phyloP scores from a whole-genome alignment of 768 basidiomycete species.

The Amanita brunnescens region DNA sequence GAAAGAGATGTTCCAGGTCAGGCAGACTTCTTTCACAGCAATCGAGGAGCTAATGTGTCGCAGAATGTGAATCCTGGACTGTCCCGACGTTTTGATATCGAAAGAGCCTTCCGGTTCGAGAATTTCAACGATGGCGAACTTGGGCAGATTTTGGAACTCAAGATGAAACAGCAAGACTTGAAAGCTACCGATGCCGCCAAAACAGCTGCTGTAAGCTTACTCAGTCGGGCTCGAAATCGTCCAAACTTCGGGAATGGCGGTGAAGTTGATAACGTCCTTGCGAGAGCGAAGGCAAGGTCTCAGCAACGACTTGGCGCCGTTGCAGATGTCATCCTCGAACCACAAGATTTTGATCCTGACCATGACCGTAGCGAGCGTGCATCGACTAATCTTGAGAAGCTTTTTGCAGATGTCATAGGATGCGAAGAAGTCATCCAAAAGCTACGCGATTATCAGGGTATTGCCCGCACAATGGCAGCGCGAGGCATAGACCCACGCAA shows the following conservation, averaged over 20 bases:
- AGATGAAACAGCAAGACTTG: constrained; percentile 50
- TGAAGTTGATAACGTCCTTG: constrained; percentile 53
- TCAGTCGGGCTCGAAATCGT: constrained; percentile 33
- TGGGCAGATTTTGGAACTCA: constrained; percentile 40
- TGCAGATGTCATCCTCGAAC: constrained; percentile 42
- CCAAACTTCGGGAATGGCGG: constrained; percentile 63
- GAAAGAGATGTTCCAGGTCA: constrained; percentile 67
- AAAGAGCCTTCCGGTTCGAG: constrained; percentile 60
- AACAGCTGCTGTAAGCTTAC: constrained; percentile 40
- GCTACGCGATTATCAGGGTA: constrained; percentile 43
- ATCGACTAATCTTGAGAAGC: constrained; percentile 37
- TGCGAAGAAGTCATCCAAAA: constrained; percentile 43
- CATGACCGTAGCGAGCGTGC: constrained; percentile 42
- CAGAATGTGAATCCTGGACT: constrained; percentile 68
- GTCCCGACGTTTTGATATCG: constrained; percentile 57
- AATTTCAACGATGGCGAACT: constrained; percentile 53
- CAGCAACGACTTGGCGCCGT: constrained; percentile 26
- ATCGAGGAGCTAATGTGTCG: neutral
- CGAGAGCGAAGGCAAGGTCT: constrained; percentile 39
- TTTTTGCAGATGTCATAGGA: constrained; percentile 60
- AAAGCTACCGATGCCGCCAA: constrained; percentile 49
- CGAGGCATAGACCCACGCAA: constrained; percentile 34
- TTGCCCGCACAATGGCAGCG: constrained; percentile 33
- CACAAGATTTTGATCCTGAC: constrained; percentile 58
- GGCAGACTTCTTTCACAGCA: constrained; percentile 4